Percentiles rank a stretch among this genome's conserved stretches.
These are phyloP conservation scores for Wickerhamomyces silvicola DNA, from an alignment of 805 yeast species.

Conservation along the genomic window DNA sequence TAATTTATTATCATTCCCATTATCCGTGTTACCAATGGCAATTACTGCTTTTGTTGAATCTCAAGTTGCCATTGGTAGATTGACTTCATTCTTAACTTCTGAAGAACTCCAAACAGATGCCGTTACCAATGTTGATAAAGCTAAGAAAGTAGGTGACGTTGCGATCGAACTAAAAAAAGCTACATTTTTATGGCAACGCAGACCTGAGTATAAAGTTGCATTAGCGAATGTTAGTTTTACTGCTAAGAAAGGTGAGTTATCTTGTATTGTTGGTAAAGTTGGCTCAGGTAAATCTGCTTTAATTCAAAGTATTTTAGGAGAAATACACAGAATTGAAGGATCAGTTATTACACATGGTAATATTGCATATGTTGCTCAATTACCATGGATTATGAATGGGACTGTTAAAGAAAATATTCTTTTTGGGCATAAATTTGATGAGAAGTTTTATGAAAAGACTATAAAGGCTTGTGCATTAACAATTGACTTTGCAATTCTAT, in stretches of 20 bases:
- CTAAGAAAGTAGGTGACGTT: slow-evolving; percentile 53
- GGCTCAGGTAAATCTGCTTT: slow-evolving; percentile 88
- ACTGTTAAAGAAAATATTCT: slow-evolving; percentile 84
- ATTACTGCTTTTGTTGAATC: slow-evolving; percentile 84
- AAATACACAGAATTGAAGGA: slow-evolving; percentile 71
- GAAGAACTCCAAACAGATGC: slow-evolving; percentile 83
- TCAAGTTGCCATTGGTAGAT: slow-evolving; percentile 72
- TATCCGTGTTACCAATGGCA: slow-evolving; percentile 88
- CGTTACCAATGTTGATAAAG: slow-evolving; percentile 45
- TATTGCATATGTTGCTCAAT: slow-evolving; percentile 86
- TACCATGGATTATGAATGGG: slow-evolving; percentile 97
- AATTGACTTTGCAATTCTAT: slow-evolving; percentile 70
- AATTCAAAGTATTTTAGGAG: slow-evolving; percentile 76
- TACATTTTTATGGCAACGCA: slow-evolving; percentile 73
- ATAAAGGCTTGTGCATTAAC: slow-evolving; percentile 82
- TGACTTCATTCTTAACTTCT: slow-evolving; percentile 63
- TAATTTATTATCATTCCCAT: slow-evolving; percentile 84
- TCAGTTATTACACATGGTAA: slow-evolving; percentile 65
- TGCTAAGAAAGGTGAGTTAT: slow-evolving; percentile 69
- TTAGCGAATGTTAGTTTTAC: slow-evolving; percentile 53
- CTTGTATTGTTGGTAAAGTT: slow-evolving; percentile 84
- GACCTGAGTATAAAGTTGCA: slow-evolving; percentile 64
- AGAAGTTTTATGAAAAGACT: slow-evolving; percentile 73
- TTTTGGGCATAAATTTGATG: slow-evolving; percentile 82
- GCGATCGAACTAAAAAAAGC: slow-evolving; percentile 58